A percentile compares a stretch with the other conserved stretches of the same genome.
These are phyloP conservation scores for Neopestalotiopsis clavispora DNA, from an alignment of 2,329 filamentous ascomycete genomes.

Conservation along the genomic window DNA sequence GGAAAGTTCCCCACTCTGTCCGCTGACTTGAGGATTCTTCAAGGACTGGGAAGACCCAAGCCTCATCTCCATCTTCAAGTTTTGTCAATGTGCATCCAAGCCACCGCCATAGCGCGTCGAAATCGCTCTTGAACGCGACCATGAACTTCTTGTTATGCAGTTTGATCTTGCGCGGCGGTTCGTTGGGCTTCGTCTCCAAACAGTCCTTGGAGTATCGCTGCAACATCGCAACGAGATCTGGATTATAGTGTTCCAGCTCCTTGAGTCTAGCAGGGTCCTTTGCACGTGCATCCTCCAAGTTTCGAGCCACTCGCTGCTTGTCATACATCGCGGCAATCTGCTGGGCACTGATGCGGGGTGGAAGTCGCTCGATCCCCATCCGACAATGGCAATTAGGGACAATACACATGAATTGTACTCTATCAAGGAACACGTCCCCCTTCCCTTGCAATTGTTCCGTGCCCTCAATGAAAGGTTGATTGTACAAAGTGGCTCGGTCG, in stretches of 20 bases:
- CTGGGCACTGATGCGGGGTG: slow-evolving; percentile 48
- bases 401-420: slow-evolving; percentile 31
- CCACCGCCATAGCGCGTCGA: slow-evolving; percentile 52
- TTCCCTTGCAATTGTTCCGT: slow-evolving; percentile 14
- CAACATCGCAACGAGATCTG: slow-evolving; percentile 49
- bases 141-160: slow-evolving; percentile 62
- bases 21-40: slow-evolving; percentile 39
- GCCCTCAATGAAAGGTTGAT: slow-evolving; percentile 18
- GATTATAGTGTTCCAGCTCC: slow-evolving; percentile 45
- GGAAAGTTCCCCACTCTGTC: slow-evolving; percentile 38
- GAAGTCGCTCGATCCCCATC: slow-evolving; percentile 50
- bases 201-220: slow-evolving; percentile 58
- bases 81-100: slow-evolving; percentile 49
- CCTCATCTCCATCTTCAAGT: slow-evolving; percentile 44
- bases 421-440: slow-evolving; percentile 23
- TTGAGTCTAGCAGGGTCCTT: slow-evolving; percentile 55
- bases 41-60: slow-evolving; percentile 37
- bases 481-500: slow-evolving; percentile 16
- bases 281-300: slow-evolving; percentile 43
- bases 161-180: slow-evolving; percentile 49
- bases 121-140: slow-evolving; percentile 57
- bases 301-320: slow-evolving; percentile 45
- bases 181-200: slow-evolving; percentile 42
- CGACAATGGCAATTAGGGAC: slow-evolving; percentile 38
- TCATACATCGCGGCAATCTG: slow-evolving; percentile 53